Evolutionary conservation across 1,284 basidiomycete genomes (phyloP), one percentile per base, ranked within the genome.

Genomic region (Xanthoconium separans): DNA sequence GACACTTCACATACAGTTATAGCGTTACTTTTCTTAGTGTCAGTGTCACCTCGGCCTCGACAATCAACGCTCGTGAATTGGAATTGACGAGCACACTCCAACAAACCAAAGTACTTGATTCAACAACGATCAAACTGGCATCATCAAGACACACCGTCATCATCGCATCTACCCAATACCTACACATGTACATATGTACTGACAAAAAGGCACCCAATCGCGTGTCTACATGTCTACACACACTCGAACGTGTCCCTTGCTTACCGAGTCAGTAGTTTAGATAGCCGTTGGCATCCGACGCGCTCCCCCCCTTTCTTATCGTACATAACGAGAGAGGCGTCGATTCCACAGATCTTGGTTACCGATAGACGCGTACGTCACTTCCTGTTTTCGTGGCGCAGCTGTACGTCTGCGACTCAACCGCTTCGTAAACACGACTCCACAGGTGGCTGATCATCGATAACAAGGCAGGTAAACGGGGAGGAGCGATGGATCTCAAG

Each of bases 381-480:
- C 16, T 1, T 16, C 8, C 15, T 8, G 16, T 22, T 36, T 36
- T 8, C 33, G 6, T 24, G 37, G 27, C 27, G 13, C 24, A 29
- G 8, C 12, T 42, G 42, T 44, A 54, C 49, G 39, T 51, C 46
- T 37, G 41, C 44, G 52, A 43, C 27, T n/a, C 31, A 30, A 27
- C 37, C 24, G 6, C n/a, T 24, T 53, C 51, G 58, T 63, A 58
- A 60, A 61, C 44, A 54, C n/a, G 55, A 37, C 51, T 34, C 50
- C 55, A 49, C 33, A 44, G n/a, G 36, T 15, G 42, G 15, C 13
- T 33, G 56, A 48, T 36, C 22, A 39, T 52, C 47, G 34, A 53
- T 22, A 15, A 34, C 12, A 15, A 34, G 33, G 27, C 27, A 27
- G 33, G 33, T 34, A 16, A 41, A 20, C 6, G 8, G 36, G 27